Conservation (phyloP, 352 stramenopile species). For the Phytophthora foliorum region DNA sequence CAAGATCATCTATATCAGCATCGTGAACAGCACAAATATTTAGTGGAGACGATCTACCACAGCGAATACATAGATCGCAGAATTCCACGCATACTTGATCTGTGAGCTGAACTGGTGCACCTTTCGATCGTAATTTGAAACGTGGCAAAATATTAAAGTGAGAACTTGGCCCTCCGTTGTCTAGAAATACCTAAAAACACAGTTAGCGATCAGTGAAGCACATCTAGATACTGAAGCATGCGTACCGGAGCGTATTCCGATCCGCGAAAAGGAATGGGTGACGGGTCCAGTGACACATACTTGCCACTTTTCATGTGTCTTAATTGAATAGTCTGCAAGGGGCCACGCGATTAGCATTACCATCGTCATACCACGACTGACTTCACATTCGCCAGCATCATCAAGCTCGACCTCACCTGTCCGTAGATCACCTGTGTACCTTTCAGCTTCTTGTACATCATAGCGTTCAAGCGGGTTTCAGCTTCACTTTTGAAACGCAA, state of each 20-base stretch:
- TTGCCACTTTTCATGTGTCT: conserved; percentile 69
- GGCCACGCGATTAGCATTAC: background rate
- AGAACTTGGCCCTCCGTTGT: conserved; percentile 50
- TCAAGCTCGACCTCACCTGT: conserved; percentile 40
- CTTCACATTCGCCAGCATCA: background rate
- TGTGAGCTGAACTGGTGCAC: conserved; percentile 67
- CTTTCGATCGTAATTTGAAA: conserved; percentile 76
- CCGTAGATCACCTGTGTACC: conserved; percentile 73
- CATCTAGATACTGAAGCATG: background rate
- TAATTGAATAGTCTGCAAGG: conserved; percentile 62
- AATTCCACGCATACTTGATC: conserved; percentile 54
- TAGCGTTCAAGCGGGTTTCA: conserved; percentile 71
- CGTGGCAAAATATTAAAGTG: conserved; percentile 67
- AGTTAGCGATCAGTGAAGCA: conserved; percentile 24
- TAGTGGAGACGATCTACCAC: background rate
- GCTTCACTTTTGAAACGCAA: conserved; percentile 79
- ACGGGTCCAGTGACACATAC: conserved; percentile 63
- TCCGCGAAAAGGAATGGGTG: conserved; percentile 57
- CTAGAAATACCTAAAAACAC: conserved; percentile 56
- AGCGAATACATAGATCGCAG: background rate
- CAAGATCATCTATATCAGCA: conserved; percentile 53
- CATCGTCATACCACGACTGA: background rate
- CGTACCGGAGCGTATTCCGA: conserved; percentile 62
- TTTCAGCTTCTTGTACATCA: conserved; percentile 76
- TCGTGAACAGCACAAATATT: conserved; percentile 1